A percentile compares a stretch with the other conserved stretches of the same genome.
Evolutionary conservation across 176 grass and related monocot species (phyloP).

Genomic region (Triticum dicoccoides): DNA sequence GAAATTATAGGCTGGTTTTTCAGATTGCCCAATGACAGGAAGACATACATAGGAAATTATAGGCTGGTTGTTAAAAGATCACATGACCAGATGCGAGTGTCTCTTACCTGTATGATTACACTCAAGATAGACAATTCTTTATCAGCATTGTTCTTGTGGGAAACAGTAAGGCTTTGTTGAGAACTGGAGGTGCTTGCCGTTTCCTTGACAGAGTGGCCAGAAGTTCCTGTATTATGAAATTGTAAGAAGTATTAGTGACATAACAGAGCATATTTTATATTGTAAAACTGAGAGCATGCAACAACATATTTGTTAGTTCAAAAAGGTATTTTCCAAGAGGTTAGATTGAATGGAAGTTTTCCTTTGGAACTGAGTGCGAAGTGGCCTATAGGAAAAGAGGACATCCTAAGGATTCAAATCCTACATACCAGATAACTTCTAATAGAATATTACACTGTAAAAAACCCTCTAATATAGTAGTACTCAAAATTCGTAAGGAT

Average conservation of each 20-base stretch:
- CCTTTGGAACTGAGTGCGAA: background rate
- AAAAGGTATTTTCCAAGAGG: background rate
- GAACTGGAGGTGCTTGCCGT: background rate
- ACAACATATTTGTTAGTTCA: background rate
- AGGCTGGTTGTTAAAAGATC: background rate
- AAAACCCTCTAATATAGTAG: background rate
- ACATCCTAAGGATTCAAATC: background rate
- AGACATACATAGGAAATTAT: background rate
- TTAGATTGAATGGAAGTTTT: background rate
- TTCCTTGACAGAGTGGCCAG: constrained; percentile 5
- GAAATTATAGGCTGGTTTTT: background rate
- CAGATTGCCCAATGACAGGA: constrained; percentile 8
- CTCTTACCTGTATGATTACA: background rate
- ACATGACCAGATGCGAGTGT: background rate
- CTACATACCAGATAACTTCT: background rate
- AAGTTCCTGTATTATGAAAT: background rate
- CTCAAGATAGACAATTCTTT: constrained; percentile 18
- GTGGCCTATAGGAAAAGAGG: background rate
- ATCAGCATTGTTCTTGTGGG: background rate
- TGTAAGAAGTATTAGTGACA: background rate
- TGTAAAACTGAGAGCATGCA: background rate
- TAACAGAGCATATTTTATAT: background rate
- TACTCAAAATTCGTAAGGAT: background rate
- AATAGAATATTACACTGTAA: background rate
- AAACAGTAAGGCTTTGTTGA: background rate